A percentile compares a stretch with the other conserved stretches of the same genome.
Evolutionary conservation across 495 filamentous ascomycete genomes (phyloP).

Genomic region (Ascodesmis nigricans): DNA sequence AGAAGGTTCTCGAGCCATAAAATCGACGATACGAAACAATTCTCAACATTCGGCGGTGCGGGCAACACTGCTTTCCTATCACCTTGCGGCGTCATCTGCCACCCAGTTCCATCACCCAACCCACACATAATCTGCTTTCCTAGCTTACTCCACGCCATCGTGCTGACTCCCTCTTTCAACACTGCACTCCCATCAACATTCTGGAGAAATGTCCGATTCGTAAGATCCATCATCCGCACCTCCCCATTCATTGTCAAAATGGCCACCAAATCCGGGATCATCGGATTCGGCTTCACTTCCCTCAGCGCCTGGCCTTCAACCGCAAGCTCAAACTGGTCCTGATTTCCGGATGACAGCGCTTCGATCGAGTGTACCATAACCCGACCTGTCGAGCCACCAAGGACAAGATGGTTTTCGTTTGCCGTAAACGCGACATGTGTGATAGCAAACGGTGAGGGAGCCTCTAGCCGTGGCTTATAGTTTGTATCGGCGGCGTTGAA

Average conservation of each 20-base stretch:
- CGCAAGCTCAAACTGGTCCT: conserved; percentile 41
- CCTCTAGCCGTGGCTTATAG: conserved; percentile 50
- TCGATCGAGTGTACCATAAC: conserved; percentile 62
- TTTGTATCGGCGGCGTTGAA: conserved; percentile 42
- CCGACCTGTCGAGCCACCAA: conserved; percentile 65
- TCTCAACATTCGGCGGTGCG: conserved; percentile 43
- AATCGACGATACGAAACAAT: conserved; percentile 63
- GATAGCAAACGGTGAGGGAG: conserved; percentile 50
- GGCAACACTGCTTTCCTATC: conserved; percentile 54
- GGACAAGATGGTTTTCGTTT: conserved; percentile 59
- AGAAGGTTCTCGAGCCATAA: conserved; percentile 75
- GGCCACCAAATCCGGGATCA: conserved; percentile 44
- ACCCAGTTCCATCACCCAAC: conserved; percentile 54
- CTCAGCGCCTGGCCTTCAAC: conserved; percentile 57
- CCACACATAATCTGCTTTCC: conserved; percentile 89
- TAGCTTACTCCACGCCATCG: conserved; percentile 72
- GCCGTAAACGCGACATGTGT: conserved; percentile 79
- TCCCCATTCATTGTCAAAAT: conserved; percentile 60
- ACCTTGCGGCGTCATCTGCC: conserved; percentile 67
- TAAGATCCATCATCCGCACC: conserved; percentile 62
- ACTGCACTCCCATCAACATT: conserved; percentile 38
- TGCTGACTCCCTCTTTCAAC: conserved; percentile 54
- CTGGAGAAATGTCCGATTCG: conserved; percentile 35
- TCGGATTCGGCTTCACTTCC: conserved; percentile 58
- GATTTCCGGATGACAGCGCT: conserved; percentile 33